Conservation (phyloP, 1,284 basidiomycete genomes). For the Heimioporus punctisporus region DNA sequence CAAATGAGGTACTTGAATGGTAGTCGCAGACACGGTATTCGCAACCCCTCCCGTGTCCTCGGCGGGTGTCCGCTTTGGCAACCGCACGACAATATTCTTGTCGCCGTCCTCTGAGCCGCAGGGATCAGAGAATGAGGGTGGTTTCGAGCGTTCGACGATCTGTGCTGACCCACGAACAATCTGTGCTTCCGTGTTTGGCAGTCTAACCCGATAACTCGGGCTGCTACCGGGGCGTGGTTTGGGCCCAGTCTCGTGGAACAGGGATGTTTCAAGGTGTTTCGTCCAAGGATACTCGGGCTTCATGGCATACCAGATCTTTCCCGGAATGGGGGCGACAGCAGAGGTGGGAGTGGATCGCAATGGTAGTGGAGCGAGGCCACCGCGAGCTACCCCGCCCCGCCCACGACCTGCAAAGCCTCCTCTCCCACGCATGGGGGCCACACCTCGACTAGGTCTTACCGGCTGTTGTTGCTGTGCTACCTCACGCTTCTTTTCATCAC, state of each 20-base stretch:
- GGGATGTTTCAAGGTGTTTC: constrained; percentile 73
- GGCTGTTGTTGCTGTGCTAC: constrained; percentile 31
- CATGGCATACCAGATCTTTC: constrained; percentile 67
- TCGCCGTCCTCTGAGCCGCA: constrained; percentile 43
- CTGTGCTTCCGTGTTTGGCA: constrained; percentile 47
- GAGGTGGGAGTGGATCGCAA: constrained; percentile 18
- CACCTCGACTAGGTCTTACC: constrained; percentile 31
- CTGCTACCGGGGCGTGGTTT: constrained; percentile 59
- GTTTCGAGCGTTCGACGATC: constrained; percentile 10
- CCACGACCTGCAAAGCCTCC: constrained; percentile 42
- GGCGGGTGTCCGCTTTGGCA: constrained; percentile 46
- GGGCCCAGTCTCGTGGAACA: constrained; percentile 60
- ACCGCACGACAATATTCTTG: constrained; percentile 51
- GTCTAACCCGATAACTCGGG: constrained; percentile 56
- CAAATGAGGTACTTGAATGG: constrained; percentile 42
- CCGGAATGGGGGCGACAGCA: constrained; percentile 33
- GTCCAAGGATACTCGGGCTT: constrained; percentile 82
- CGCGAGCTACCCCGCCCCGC: constrained; percentile 43
- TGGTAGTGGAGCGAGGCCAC: constrained; percentile 36
- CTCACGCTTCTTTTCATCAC: constrained; percentile 60
- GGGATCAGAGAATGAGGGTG: constrained; percentile 17
- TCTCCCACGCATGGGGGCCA: constrained; percentile 38
- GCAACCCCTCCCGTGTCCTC: constrained; percentile 32
- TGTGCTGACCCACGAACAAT: constrained; percentile 27
- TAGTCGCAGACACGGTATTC: constrained; percentile 29